These are phyloP conservation scores for Gynandropsis gynandra DNA, from an alignment of 345 rosid species.

Conservation along the genomic window DNA sequence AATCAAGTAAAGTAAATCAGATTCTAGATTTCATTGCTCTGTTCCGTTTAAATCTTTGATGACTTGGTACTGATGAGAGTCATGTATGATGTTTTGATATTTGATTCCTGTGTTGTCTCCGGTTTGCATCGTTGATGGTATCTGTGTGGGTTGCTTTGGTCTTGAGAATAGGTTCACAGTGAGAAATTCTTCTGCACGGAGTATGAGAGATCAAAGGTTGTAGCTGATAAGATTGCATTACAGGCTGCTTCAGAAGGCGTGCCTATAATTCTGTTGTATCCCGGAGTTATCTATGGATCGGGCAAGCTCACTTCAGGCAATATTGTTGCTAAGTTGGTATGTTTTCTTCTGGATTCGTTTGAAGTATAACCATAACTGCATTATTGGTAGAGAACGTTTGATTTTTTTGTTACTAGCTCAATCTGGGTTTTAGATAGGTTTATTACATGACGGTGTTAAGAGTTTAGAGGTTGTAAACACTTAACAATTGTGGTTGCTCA, in stretches of 20 bases:
- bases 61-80: conserved; percentile 44
- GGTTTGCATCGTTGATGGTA: not conserved
- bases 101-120: not conserved
- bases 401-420: no score
- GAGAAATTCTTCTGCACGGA: conserved; percentile 73
- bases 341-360: conserved; percentile 7
- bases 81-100: conserved; percentile 26
- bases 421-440: no score
- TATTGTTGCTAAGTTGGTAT: conserved; percentile 62
- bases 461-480: no score
- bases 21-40: not conserved
- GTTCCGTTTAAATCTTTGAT: conserved; percentile 2
- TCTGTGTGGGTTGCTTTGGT: not conserved
- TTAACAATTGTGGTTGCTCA: no score
- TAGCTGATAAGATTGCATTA: conserved; percentile 69
- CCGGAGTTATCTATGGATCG: conserved; percentile 80
- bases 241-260: conserved; percentile 62
- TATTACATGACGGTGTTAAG: no score
- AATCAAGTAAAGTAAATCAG: conserved; percentile 35
- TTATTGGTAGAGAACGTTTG: not conserved
- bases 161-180: conserved; percentile 37
- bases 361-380: not conserved
- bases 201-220: conserved; percentile 72
- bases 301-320: conserved; percentile 85
- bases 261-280: conserved; percentile 60